These are phyloP conservation scores for Coccomyxa sp. DNA, from an alignment of 139 green algal species.

Conservation along the genomic window DNA sequence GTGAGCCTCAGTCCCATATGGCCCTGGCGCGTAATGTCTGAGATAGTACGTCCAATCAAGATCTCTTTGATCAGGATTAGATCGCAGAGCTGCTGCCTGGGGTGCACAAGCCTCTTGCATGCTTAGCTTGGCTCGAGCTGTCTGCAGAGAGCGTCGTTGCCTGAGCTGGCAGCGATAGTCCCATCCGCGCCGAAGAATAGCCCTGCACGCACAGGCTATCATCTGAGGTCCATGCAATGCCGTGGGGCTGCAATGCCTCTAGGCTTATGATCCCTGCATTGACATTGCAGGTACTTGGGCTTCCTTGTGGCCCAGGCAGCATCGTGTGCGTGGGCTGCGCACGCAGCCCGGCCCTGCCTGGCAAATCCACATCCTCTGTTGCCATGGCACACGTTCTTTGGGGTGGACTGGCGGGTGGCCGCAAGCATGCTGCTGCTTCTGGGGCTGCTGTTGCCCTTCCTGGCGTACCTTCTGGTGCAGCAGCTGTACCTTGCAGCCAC, in stretches of 20 bases:
- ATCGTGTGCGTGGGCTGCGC: not conserved
- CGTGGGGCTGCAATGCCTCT: too few species aligned
- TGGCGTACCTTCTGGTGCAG: not conserved
- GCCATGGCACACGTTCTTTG: not conserved
- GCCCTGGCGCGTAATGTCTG: too few species aligned
- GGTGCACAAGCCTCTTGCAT: too few species aligned
- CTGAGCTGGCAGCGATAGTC: too few species aligned
- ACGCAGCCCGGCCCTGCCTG: not conserved
- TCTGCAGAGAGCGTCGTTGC: too few species aligned
- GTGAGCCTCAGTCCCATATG: too few species aligned
- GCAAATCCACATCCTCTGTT: not conserved
- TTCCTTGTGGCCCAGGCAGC: not conserved
- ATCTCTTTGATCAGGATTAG: too few species aligned
- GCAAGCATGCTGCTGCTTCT: not conserved
- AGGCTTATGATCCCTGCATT: too few species aligned
- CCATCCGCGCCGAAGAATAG: not conserved
- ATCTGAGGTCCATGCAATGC: not conserved
- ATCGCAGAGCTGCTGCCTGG: too few species aligned
- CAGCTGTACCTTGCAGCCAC: not conserved
- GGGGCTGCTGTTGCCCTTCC: not conserved
- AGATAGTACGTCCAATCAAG: too few species aligned
- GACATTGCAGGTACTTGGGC: not conserved
- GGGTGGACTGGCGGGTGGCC: not conserved
- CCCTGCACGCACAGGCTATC: not conserved
- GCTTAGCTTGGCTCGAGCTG: too few species aligned